These are phyloP conservation scores for Arachis hypogaea DNA, from an alignment of 306 rosid species.

Conservation along the genomic window DNA sequence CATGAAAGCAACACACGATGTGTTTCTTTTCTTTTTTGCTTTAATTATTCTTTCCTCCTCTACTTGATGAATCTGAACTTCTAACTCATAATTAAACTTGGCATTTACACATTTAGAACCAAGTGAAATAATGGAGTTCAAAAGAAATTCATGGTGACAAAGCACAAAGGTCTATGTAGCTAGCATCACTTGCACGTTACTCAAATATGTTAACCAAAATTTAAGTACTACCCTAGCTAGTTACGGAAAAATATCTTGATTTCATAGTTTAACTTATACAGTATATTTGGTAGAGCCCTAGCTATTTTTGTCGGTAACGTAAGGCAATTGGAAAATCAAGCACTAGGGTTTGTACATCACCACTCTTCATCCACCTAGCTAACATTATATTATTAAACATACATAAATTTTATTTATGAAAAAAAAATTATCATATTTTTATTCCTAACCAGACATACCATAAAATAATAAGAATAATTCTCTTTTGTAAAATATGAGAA, in stretches of 20 bases:
- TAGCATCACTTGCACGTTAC: conserved; percentile 34
- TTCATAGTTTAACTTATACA: neutral
- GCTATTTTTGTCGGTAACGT: neutral
- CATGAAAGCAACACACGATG: conserved; percentile 32
- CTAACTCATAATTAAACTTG: neutral
- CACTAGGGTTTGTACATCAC: no score
- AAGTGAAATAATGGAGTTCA: no score
- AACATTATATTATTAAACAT: no score
- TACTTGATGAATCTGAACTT: neutral
- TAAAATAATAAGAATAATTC: no score
- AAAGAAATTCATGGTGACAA: no score
- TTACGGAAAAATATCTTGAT: neutral
- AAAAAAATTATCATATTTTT: no score
- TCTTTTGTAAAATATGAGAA: no score
- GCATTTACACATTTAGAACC: neutral
- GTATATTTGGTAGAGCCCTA: neutral
- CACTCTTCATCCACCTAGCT: no score
- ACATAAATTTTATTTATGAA: no score
- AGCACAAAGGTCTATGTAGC: neutral
- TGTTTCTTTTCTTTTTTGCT: conserved; percentile 25
- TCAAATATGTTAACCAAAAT: conserved; percentile 20
- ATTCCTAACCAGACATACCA: no score
- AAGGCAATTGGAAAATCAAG: neutral
- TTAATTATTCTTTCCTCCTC: conserved; percentile 34
- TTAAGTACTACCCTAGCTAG: neutral